Base-by-base conservation (phyloP, 352 stramenopile species). In the Phytopythium vexans region DNA sequence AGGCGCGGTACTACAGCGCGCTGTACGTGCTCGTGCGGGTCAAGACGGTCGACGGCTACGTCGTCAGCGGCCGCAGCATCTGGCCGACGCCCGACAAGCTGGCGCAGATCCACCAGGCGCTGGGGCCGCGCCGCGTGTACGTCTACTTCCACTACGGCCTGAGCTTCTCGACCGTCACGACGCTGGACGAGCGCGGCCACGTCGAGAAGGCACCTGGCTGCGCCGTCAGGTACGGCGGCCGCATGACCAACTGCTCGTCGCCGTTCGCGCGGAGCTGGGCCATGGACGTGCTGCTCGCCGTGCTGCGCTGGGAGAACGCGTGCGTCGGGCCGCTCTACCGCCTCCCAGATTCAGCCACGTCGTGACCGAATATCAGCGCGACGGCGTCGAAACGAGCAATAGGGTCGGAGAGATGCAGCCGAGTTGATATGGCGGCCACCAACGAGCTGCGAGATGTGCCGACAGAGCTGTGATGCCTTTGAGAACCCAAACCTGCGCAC, bases 201-300 rank as follows among this genome's bases (percentile, higher is more conserved):
- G 3, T 52, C 6, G 37, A 31, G 8, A 15, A 47, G 0, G 44
- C 60, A 0, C 35, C 38, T 0, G 64, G 64, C 10, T 68, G 59
- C 44, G 35, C 41, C 35, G 64, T 72, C 15, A 35, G 56, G 36
- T 54, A 68, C 41, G 64, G 53, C 6, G 64, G 64, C 3, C 56
- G 56, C 4, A 59, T 60, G 21, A 60, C 55, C 37, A 67, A 67
- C 4, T 57, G 55, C 33, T 60, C 51, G 35, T 15, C 48, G 6
- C 27, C 41, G 31, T 72, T 68, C 38, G 64, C 59, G 41, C 59
- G 59, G 34, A 66, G 52, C 21, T 53, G 64, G 49, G 45, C 64
- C 46, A 64, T 72, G 54, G 64, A 72, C 35, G 61, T 72, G 50
- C 16, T 72, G 43, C 57, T 58, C 10, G 53, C 58, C 8, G 58